These are phyloP conservation scores for Penicillium hesseltinei DNA, from an alignment of 2,329 filamentous ascomycete species.

Conservation along the genomic window DNA sequence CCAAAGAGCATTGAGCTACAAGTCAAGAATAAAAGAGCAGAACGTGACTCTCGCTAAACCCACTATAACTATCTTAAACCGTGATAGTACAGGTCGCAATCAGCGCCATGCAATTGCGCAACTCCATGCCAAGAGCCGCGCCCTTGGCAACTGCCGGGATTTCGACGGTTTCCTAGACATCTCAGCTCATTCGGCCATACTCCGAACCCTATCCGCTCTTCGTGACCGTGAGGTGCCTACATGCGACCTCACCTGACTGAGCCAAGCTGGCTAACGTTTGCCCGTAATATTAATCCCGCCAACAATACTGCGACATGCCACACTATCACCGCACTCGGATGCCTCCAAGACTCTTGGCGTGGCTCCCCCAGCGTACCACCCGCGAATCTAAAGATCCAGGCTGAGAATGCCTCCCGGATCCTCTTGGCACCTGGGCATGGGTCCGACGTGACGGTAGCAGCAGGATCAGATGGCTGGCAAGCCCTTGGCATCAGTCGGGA, in stretches of 20 bases:
- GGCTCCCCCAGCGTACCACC: background rate
- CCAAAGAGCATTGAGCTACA: background rate
- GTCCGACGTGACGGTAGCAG: background rate
- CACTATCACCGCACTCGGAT: background rate
- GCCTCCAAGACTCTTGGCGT: slow-evolving; percentile 12
- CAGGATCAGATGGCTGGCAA: background rate
- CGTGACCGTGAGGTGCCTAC: background rate
- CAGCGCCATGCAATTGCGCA: background rate
- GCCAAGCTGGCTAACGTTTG: background rate
- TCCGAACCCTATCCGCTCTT: background rate
- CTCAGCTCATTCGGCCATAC: background rate
- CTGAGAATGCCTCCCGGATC: background rate
- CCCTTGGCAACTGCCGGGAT: background rate
- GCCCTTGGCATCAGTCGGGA: slow-evolving; percentile 2
- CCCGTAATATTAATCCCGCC: background rate
- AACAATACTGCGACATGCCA: background rate
- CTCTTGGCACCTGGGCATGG: slow-evolving; percentile 14
- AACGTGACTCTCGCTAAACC: background rate
- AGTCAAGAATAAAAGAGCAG: background rate
- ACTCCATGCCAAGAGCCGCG: background rate
- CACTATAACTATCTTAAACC: background rate
- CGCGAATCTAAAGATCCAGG: background rate
- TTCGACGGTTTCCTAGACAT: background rate
- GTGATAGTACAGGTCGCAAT: background rate
- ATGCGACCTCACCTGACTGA: background rate